Evolutionary conservation across 2,329 filamentous ascomycete species (phyloP).

Genomic region (Alternaria arbusti): DNA sequence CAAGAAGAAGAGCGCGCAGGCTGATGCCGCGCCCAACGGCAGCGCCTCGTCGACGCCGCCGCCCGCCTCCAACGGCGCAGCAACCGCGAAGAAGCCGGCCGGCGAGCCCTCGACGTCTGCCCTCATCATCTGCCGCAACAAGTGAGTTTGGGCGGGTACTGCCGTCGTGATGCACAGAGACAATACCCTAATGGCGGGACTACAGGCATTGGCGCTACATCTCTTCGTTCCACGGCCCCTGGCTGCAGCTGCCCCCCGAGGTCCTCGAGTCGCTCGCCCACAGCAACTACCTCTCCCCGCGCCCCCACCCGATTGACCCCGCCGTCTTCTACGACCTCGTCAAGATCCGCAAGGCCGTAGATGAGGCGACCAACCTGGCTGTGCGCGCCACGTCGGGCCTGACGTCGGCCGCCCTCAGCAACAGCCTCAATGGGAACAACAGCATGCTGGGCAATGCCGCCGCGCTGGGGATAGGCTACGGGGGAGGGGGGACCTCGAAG

Average conservation of each 20-base stretch:
- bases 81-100: slow-evolving; percentile 11
- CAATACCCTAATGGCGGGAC: slow-evolving; percentile 14
- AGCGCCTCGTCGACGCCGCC: slow-evolving; percentile 13
- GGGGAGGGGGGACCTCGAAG: slow-evolving; percentile 64
- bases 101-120: slow-evolving; percentile 31
- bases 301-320: slow-evolving; percentile 78
- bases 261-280: slow-evolving; percentile 80
- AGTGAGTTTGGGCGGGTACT: slow-evolving; percentile 44
- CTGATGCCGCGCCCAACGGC: slow-evolving; percentile 23
- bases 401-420: slow-evolving; percentile 68
- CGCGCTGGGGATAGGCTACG: slow-evolving; percentile 63
- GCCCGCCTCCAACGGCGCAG: slow-evolving; percentile 5
- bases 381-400: slow-evolving; percentile 79
- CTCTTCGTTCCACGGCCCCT: slow-evolving; percentile 81
- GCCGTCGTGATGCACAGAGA: slow-evolving; percentile 6
- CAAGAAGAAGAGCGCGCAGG: slow-evolving; percentile 44
- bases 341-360: slow-evolving; percentile 80
- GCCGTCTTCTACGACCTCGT: slow-evolving; percentile 83
- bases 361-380: slow-evolving; percentile 78
- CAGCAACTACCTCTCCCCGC: slow-evolving; percentile 78
- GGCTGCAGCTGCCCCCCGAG: slow-evolving; percentile 80
- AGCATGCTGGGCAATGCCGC: slow-evolving; percentile 59
- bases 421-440: slow-evolving; percentile 59
- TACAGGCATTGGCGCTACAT: slow-evolving; percentile 83
- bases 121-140: slow-evolving; percentile 52